Percentiles rank a stretch among this genome's conserved stretches.
Evolutionary conservation across 768 basidiomycete species (phyloP).

Genomic region (Boletus huronensis): DNA sequence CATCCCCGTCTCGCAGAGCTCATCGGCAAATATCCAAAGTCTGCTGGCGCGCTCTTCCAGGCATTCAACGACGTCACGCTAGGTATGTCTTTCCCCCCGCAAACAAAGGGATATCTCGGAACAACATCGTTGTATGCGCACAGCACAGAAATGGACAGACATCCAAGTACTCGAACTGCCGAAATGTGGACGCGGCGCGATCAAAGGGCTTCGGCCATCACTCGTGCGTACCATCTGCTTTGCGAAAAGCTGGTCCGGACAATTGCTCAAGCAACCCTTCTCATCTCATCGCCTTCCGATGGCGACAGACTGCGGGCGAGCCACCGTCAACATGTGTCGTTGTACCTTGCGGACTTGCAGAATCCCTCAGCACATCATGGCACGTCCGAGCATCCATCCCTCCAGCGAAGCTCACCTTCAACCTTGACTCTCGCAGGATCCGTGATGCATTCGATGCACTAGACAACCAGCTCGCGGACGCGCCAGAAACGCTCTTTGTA

Average conservation of each 20-base stretch:
- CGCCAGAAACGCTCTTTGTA: conserved; percentile 52
- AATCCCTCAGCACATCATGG: conserved; percentile 64
- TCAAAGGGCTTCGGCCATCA: conserved; percentile 55
- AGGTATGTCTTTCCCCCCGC: conserved; percentile 36
- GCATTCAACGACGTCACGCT: conserved; percentile 70
- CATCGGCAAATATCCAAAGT: conserved; percentile 57
- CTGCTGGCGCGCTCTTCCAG: conserved; percentile 64
- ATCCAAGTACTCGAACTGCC: conserved; percentile 61
- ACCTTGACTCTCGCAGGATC: conserved; percentile 41
- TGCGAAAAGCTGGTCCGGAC: background rate
- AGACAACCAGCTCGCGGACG: conserved; percentile 13
- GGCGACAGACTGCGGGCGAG: conserved; percentile 37
- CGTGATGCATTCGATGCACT: conserved; percentile 53
- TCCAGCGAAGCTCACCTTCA: background rate
- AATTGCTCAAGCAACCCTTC: background rate
- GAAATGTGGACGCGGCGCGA: conserved; percentile 50
- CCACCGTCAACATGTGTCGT: conserved; percentile 37
- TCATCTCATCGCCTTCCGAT: background rate
- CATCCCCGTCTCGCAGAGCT: conserved; percentile 45
- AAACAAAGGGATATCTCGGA: background rate
- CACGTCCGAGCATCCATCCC: conserved; percentile 26
- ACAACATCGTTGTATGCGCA: background rate
- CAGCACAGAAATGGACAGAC: conserved; percentile 73
- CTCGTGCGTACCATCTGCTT: conserved; percentile 35
- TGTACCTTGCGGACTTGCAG: conserved; percentile 66